These are phyloP conservation scores for Paramecium sonneborni DNA, from an alignment of 73 alveolate species.

Conservation along the genomic window DNA sequence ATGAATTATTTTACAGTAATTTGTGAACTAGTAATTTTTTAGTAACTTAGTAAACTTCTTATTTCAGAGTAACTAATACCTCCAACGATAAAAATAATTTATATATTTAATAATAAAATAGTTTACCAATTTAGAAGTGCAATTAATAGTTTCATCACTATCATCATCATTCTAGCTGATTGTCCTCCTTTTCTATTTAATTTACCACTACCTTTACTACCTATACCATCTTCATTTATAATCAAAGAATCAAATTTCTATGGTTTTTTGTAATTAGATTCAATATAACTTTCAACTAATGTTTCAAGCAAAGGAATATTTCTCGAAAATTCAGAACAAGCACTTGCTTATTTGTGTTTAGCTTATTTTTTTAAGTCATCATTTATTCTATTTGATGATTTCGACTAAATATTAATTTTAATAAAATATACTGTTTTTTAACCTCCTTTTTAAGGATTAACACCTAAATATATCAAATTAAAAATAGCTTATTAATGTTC, in stretches of 20 bases:
- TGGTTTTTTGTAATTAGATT: conserved; percentile 57
- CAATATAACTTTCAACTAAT: conserved; percentile 45
- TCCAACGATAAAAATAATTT: conserved; percentile 58
- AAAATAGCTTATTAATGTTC: conserved; percentile 36
- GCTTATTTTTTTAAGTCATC: conserved; percentile 52
- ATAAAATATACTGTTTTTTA: conserved; percentile 1
- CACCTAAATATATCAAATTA: conserved; percentile 42
- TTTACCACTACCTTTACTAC: conserved; percentile 11
- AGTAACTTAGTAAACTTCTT: conserved; percentile 17
- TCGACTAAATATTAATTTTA: background rate
- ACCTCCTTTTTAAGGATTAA: conserved; percentile 59
- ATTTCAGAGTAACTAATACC: conserved; percentile 57
- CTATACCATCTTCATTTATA: conserved; percentile 58
- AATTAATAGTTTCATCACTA: conserved; percentile 8
- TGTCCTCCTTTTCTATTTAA: conserved; percentile 56
- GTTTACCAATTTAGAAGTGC: background rate
- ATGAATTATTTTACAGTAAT: background rate
- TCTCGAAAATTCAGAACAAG: conserved; percentile 58
- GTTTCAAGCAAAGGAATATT: conserved; percentile 56
- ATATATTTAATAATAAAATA: background rate
- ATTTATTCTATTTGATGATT: conserved; percentile 43
- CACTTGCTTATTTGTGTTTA: conserved; percentile 26
- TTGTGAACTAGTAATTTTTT: background rate
- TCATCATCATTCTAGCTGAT: conserved; percentile 54
- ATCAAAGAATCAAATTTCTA: conserved; percentile 30